A percentile compares a stretch with the other conserved stretches of the same genome.
These are phyloP conservation scores for Aspergillus quadricinctus DNA, from an alignment of 2,329 filamentous ascomycete genomes.

Conservation along the genomic window DNA sequence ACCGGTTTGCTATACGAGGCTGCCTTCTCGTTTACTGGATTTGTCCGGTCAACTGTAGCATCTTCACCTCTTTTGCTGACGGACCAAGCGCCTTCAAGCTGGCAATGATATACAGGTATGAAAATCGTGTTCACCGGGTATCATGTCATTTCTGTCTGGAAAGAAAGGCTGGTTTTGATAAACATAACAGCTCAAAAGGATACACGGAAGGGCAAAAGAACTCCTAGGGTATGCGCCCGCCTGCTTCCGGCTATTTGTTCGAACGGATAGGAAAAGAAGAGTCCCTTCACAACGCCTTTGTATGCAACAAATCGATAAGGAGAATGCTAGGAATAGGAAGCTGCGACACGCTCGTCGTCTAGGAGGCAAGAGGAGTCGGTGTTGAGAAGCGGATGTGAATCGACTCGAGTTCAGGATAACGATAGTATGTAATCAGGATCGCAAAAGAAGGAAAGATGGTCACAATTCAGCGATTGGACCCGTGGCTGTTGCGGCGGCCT, in stretches of 20 bases:
- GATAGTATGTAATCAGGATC: neutral
- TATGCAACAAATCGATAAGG: neutral
- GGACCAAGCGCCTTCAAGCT: neutral
- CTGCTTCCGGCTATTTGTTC: slow-evolving; percentile 10
- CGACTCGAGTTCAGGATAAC: neutral
- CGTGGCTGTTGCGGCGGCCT: slow-evolving; percentile 36
- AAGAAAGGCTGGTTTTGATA: neutral
- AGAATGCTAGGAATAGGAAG: neutral
- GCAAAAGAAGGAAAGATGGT: slow-evolving; percentile 6
- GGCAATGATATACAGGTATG: neutral
- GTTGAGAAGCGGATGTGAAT: neutral
- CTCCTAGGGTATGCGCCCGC: slow-evolving; percentile 23
- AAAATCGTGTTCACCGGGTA: neutral
- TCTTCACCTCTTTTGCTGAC: neutral
- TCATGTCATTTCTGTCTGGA: neutral
- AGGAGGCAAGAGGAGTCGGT: neutral
- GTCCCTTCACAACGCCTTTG: slow-evolving; percentile 2
- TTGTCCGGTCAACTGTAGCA: no score
- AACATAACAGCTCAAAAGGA: neutral
- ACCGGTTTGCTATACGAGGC: neutral
- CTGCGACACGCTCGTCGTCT: neutral
- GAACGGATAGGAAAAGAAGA: slow-evolving; percentile 12
- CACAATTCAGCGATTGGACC: slow-evolving; percentile 31
- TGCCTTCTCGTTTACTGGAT: slow-evolving; percentile 6
- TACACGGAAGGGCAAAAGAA: slow-evolving; percentile 15